Percentiles rank a stretch among this genome's conserved stretches.
Evolutionary conservation across 257 asterid genomes (phyloP).

Genomic region (Vinca minor): DNA sequence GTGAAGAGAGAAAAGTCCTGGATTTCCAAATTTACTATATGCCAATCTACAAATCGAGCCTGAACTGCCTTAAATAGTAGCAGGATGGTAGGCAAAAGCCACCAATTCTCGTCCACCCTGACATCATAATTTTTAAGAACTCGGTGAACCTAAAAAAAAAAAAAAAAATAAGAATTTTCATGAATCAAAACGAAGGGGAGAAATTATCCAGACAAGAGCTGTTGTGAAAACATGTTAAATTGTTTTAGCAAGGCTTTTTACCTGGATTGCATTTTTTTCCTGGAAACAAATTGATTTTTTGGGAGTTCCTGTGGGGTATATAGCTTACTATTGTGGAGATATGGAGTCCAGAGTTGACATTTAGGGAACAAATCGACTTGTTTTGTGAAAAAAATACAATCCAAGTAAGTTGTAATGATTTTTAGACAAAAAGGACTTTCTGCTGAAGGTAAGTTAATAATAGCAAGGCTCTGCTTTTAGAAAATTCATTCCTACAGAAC

Average conservation of each 20-base stretch:
- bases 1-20: slow-evolving; percentile 78
- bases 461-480: not conserved
- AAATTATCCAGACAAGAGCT: not conserved
- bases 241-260: not conserved
- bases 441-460: not conserved
- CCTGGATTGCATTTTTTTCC: no score
- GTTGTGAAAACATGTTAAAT: no score
- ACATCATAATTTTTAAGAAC: slow-evolving; percentile 13
- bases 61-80: slow-evolving; percentile 61
- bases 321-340: no score
- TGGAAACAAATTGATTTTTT: no score
- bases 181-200: not conserved
- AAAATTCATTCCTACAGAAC: not conserved
- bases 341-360: no score
- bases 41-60: slow-evolving; percentile 90
- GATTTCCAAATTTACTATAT: slow-evolving; percentile 77
- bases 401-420: no score
- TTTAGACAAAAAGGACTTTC: not conserved
- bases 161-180: no score
- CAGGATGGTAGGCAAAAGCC: slow-evolving; percentile 81
- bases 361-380: no score
- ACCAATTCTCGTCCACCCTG: slow-evolving; percentile 91
- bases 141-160: no score
- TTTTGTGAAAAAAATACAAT: no score
- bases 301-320: no score